phyloP scores from a whole-genome alignment of 768 basidiomycete species.

The Boletellus sp. region DNA sequence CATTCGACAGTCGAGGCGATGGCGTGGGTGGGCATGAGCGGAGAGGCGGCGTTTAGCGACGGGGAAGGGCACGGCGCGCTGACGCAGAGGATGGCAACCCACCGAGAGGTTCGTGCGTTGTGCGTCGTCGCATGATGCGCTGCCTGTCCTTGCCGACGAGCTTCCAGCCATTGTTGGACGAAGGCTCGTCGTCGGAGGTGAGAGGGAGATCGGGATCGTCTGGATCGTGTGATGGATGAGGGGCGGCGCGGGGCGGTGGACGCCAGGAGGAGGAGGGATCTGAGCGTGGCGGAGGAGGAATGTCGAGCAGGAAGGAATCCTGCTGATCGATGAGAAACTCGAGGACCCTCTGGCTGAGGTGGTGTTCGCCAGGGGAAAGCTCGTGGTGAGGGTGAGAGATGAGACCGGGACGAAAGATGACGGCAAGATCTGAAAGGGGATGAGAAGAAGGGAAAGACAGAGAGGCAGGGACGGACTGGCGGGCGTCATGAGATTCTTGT shows the following conservation, averaged over 20 bases:
- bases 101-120: slow-evolving; percentile 46
- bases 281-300: slow-evolving; percentile 60
- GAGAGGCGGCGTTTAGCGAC: slow-evolving; percentile 22
- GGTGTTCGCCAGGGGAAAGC: slow-evolving; percentile 81
- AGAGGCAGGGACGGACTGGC: slow-evolving; percentile 57
- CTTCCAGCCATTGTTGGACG: slow-evolving; percentile 52
- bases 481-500: slow-evolving; percentile 94
- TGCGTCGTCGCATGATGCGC: slow-evolving; percentile 52
- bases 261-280: slow-evolving; percentile 31
- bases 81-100: slow-evolving; percentile 33
- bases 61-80: slow-evolving; percentile 27
- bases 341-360: slow-evolving; percentile 82
- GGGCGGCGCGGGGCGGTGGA: slow-evolving; percentile 12
- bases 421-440: slow-evolving; percentile 71
- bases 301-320: slow-evolving; percentile 91
- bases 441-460: not conserved
- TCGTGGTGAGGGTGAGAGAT: slow-evolving; percentile 88
- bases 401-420: slow-evolving; percentile 94
- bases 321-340: slow-evolving; percentile 97
- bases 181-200: slow-evolving; percentile 48
- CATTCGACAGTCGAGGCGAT: slow-evolving; percentile 8
- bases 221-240: slow-evolving; percentile 17
- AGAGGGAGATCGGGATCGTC: slow-evolving; percentile 48
- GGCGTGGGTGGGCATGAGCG: no score
- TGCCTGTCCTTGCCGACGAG: slow-evolving; percentile 40